Conservation (phyloP, 2,329 filamentous ascomycete genomes). For the Diaporthe amygdali region DNA sequence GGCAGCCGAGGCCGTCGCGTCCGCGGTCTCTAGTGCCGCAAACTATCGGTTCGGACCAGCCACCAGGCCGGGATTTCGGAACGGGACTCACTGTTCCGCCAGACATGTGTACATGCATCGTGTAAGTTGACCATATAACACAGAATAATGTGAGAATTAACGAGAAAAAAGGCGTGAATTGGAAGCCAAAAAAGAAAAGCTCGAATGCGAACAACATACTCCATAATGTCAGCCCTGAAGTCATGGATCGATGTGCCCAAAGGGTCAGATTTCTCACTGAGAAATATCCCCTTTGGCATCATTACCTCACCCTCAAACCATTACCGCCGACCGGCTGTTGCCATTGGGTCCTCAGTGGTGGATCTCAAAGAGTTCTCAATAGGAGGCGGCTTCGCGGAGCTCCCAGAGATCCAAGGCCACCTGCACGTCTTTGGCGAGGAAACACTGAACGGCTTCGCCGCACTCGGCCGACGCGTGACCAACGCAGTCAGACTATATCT, state of each 20-base stretch:
- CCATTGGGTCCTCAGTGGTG: conserved; percentile 75
- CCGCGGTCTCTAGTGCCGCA: background rate
- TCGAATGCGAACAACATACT: background rate
- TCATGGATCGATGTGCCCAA: conserved; percentile 40
- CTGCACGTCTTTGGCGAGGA: conserved; percentile 43
- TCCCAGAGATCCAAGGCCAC: conserved; percentile 23
- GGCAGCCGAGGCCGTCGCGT: background rate
- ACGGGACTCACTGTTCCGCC: background rate
- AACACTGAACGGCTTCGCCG: conserved; percentile 74
- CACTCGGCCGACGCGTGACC: conserved; percentile 72
- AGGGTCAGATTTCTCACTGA: conserved; percentile 67
- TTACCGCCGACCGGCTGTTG: conserved; percentile 68
- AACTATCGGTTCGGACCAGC: background rate
- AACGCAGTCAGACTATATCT: conserved; percentile 73
- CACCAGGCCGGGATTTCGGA: background rate
- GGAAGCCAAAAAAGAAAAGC: no score
- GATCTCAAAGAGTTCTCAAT: conserved; percentile 69
- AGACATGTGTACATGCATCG: background rate
- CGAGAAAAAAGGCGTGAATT: no score
- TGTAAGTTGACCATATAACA: background rate
- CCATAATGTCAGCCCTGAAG: background rate
- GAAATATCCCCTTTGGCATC: conserved; percentile 84
- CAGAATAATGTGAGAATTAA: background rate
- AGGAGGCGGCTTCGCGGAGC: conserved; percentile 42
- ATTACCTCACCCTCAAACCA: conserved; percentile 66